Evolutionary conservation across 208 protist species (phyloP).

Genomic region (Wallacemonas sp.): DNA sequence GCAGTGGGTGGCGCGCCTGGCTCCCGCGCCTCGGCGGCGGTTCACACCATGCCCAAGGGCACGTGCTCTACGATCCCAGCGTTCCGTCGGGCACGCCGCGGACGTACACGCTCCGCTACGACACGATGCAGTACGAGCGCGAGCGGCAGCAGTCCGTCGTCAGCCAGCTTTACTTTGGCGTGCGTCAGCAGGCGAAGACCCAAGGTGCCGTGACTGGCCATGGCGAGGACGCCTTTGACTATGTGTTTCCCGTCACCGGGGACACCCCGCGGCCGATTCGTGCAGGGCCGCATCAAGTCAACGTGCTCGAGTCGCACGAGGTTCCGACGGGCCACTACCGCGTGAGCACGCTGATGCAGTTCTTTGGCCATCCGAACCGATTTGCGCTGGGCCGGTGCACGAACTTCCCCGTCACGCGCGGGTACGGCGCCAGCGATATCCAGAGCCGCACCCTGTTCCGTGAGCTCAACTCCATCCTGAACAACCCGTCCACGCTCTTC

Average conservation of each 20-base stretch:
- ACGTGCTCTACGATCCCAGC: conserved; percentile 11
- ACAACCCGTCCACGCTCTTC: conserved; percentile 67
- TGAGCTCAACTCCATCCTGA: conserved; percentile 67
- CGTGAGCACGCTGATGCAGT: conserved; percentile 83
- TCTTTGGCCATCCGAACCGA: conserved; percentile 75
- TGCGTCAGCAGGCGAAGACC: conserved; percentile 32
- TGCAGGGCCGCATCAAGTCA: conserved; percentile 31
- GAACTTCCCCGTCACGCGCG: conserved; percentile 63
- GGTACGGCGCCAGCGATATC: conserved; percentile 80
- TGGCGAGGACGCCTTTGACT: conserved; percentile 66
- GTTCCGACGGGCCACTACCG: conserved; percentile 78
- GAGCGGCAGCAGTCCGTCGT: conserved; percentile 68
- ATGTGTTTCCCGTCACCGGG: conserved; percentile 79
- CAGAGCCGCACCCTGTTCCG: conserved; percentile 77
- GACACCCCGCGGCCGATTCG: conserved; percentile 69
- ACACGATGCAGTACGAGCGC: conserved; percentile 46
- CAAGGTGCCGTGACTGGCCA: conserved; percentile 32
- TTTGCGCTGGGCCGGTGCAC: conserved; percentile 78
- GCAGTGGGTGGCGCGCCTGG: conserved; percentile 17
- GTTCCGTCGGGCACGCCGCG: conserved; percentile 26
- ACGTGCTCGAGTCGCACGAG: conserved; percentile 76
- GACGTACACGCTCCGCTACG: conserved; percentile 50
- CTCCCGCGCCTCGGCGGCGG: neutral
- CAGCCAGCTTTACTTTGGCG: conserved; percentile 74
- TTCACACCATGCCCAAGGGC: neutral